phyloP scores from a whole-genome alignment of 805 yeast genomes.

The Saturnispora mendoncae region DNA sequence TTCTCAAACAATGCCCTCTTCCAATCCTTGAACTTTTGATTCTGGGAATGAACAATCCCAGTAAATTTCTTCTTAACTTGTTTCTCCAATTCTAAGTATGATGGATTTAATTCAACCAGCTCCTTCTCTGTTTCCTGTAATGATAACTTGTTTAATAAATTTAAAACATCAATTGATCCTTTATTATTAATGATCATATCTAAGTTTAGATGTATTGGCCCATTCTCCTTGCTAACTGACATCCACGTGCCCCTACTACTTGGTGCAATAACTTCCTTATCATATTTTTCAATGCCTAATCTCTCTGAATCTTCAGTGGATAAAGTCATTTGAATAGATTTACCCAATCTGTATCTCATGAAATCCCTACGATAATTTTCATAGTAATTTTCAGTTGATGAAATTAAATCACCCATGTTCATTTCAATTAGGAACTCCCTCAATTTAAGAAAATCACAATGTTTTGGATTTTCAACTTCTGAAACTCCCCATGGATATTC shows the following conservation, averaged over 20 bases:
- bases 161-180: slow-evolving; percentile 29
- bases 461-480: slow-evolving; percentile 68
- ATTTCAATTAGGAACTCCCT: slow-evolving; percentile 57
- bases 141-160: slow-evolving; percentile 31
- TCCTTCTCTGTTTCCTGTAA: slow-evolving; percentile 32
- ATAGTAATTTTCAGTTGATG: slow-evolving; percentile 70
- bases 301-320: slow-evolving; percentile 8
- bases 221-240: slow-evolving; percentile 13
- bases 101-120: slow-evolving; percentile 37
- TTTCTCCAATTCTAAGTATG: slow-evolving; percentile 36
- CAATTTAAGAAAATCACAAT: slow-evolving; percentile 67
- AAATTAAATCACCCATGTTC: slow-evolving; percentile 68
- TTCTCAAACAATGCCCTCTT: slow-evolving; percentile 43
- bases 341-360: slow-evolving; percentile 31
- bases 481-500: slow-evolving; percentile 80
- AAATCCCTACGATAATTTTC: slow-evolving; percentile 57
- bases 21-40: slow-evolving; percentile 54
- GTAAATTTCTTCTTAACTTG: slow-evolving; percentile 36
- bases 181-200: slow-evolving; percentile 23
- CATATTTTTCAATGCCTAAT: slow-evolving; percentile 16
- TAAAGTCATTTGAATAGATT: slow-evolving; percentile 20
- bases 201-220: slow-evolving; percentile 22
- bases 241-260: slow-evolving; percentile 22
- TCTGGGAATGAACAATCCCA: slow-evolving; percentile 40
- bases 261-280: slow-evolving; percentile 19